Percentiles rank a stretch among this genome's conserved stretches.
phyloP scores from a whole-genome alignment of 768 basidiomycete species.

The Collybia mongolica region DNA sequence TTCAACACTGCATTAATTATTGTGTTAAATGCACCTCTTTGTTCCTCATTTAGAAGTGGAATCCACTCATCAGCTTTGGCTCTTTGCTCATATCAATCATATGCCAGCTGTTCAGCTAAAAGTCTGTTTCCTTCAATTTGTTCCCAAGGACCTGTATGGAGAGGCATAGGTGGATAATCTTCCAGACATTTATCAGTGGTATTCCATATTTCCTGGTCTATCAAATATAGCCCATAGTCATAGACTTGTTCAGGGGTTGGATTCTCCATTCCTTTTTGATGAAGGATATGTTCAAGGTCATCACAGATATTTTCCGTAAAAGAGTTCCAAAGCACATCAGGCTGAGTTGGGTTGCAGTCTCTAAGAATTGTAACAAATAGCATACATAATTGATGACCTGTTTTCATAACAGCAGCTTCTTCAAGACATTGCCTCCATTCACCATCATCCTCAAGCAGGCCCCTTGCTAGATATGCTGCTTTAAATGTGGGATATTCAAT shows the following conservation, averaged over 20 bases:
- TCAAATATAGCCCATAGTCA: conserved; percentile 20
- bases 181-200: conserved; percentile 18
- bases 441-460: conserved; percentile 45
- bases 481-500: conserved; percentile 26
- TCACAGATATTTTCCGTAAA: conserved; percentile 38
- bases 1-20: conserved; percentile 24
- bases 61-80: conserved; percentile 3
- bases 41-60: conserved; percentile 27
- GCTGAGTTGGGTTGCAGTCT: conserved; percentile 24
- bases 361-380: conserved; percentile 40
- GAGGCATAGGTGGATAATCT: conserved; percentile 33
- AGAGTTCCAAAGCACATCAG: conserved; percentile 35
- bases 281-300: conserved; percentile 29
- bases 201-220: conserved; percentile 28
- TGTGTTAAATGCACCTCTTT: conserved; percentile 24
- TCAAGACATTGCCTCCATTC: conserved; percentile 40
- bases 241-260: conserved; percentile 29
- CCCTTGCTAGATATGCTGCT: conserved; percentile 38
- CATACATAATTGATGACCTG: conserved; percentile 29
- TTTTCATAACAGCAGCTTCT: conserved; percentile 38
- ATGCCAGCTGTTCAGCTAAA: conserved; percentile 30
- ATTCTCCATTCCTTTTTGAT: conserved; percentile 3
- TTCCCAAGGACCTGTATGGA: conserved; percentile 22
- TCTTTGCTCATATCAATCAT: conserved; percentile 19
- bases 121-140: conserved; percentile 18